Base-by-base conservation (phyloP, 2,329 filamentous ascomycete genomes). In the Epichloe brachyelytri region DNA sequence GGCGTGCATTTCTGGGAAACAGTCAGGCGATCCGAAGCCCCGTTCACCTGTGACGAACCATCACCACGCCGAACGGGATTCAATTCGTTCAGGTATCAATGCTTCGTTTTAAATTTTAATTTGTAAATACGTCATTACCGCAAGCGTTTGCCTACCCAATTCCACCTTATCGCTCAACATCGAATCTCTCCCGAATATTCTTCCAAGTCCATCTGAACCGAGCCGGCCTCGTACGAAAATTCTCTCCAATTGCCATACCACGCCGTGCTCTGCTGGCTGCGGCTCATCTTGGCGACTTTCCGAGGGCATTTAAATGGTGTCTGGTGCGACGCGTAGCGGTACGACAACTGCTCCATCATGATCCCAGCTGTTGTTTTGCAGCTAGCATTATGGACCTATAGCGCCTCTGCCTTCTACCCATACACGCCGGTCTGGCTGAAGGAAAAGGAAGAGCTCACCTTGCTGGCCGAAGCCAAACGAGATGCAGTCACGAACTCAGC, bases 381-480 rank as follows among this genome's bases (percentile, higher is more conserved):
- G 59, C 61, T 79, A 60, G 68, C 72, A 57, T 60, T 78, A 60
- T 77, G 71, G 65, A 65, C 69, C 50, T 65, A 70, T 39, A 62
- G 67, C 47, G 67, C 67, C 50, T 62, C 70, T 49, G 76, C 76
- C 49, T 76, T 79, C 60, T 74, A 64, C 46, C 71, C 71, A 4
- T 77, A 69, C 59, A 61, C 59, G 20, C 72, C 73, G 8, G 51
- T 52, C 50, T 70, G 68, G 68, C 56, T 60, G 45, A 50, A 60
- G 45, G 60, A 66, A 48, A 49, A 63, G 48, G 61, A 63, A 36
- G 58, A 60, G 47, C 51, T 53, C 48, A 54, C 45, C 15, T 10
- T 22, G 4, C 14, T 47, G 14, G 49, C 40, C 51, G 61, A 51
- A 60, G 64, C 57, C 41, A 59, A 53, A 57, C 59, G 58, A 49